A percentile compares a stretch with the other conserved stretches of the same genome.
These are phyloP conservation scores for Gentiana straminea DNA, from an alignment of 257 asterid species.

Conservation along the genomic window DNA sequence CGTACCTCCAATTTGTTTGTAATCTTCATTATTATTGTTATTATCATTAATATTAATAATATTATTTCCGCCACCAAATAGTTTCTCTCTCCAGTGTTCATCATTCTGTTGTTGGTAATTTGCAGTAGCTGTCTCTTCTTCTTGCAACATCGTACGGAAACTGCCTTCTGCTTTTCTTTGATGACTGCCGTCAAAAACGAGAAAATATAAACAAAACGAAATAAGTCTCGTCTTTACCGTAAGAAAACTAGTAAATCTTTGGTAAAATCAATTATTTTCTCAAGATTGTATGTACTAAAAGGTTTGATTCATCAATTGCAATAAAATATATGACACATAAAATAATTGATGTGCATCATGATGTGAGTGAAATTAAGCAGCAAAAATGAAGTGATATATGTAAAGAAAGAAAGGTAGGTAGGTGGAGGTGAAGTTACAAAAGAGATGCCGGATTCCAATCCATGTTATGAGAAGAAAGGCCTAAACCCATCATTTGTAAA, in stretches of 20 bases:
- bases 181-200: conserved; percentile 16
- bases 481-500: conserved; percentile 67
- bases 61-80: conserved; percentile 15
- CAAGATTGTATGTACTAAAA: no score
- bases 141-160: conserved; percentile 38
- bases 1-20: conserved; percentile 18
- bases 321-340: no score
- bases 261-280: no score
- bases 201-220: background rate
- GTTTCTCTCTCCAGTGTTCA: conserved; percentile 41
- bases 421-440: conserved; percentile 28
- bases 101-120: conserved; percentile 33
- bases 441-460: conserved; percentile 56
- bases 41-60: no score
- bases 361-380: background rate
- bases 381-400: background rate
- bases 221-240: no score
- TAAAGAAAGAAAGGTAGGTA: background rate
- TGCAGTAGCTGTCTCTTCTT: conserved; percentile 19
- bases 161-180: conserved; percentile 33
- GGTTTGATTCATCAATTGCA: no score
- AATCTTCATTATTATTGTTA: conserved; percentile 3
- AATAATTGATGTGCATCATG: no score
- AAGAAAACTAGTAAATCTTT: no score
- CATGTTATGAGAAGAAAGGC: conserved; percentile 53